phyloP scores from a whole-genome alignment of 192 early-diverging fungal genomes.

The Coemansia sp. region DNA sequence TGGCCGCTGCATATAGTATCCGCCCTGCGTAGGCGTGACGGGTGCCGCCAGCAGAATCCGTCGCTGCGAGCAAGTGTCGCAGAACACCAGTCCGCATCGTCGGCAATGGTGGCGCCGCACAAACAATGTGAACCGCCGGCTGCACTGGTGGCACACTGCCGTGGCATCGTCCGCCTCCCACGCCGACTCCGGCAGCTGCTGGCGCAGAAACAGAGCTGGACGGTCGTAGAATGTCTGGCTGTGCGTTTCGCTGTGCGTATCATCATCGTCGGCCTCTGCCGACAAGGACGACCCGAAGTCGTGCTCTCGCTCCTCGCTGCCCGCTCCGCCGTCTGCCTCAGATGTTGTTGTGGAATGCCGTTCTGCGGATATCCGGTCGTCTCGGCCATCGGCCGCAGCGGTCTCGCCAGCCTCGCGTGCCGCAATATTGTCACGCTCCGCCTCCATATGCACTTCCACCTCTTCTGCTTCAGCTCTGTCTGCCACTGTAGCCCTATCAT shows the following conservation, averaged over 20 bases:
- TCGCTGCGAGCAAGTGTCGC: conserved; percentile 72
- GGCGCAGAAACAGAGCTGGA: conserved; percentile 35
- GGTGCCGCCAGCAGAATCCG: conserved; percentile 58
- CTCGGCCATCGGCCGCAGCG: background rate
- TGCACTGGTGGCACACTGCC: conserved; percentile 67
- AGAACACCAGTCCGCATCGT: conserved; percentile 84
- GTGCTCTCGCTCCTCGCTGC: background rate
- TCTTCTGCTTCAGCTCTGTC: too few relatives aligned
- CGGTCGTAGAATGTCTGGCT: conserved; percentile 20
- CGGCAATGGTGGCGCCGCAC: conserved; percentile 89
- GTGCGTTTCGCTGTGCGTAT: background rate
- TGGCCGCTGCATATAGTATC: conserved; percentile 19
- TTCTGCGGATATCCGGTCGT: conserved; percentile 4
- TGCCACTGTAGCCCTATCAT: too few relatives aligned
- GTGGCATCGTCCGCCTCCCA: conserved; percentile 84
- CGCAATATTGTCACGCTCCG: too few relatives aligned
- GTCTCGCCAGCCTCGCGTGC: too few relatives aligned
- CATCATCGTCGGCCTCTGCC: background rate
- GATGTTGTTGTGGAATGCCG: background rate
- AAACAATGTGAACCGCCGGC: conserved; percentile 70
- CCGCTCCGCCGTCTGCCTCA: background rate
- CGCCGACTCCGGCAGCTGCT: conserved; percentile 48
- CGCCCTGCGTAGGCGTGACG: conserved; percentile 29
- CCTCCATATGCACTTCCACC: too few relatives aligned
- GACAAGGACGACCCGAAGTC: background rate